These are phyloP conservation scores for Penicillium sp. DNA, from an alignment of 2,329 filamentous ascomycete species.

Conservation along the genomic window DNA sequence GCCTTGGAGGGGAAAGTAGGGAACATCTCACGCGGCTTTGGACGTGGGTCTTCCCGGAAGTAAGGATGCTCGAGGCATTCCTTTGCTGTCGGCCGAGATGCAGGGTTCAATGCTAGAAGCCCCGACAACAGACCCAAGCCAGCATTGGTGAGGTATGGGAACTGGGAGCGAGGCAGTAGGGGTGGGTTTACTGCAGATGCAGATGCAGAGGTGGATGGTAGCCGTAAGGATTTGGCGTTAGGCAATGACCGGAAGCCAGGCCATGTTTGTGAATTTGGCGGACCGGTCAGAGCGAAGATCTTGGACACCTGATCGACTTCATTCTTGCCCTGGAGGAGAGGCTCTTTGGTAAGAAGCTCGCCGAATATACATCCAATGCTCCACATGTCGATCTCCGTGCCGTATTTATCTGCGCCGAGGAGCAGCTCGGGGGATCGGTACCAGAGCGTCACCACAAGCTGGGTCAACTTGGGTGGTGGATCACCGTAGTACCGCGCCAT, in stretches of 20 bases:
- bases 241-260: constrained; percentile 83
- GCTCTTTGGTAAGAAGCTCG: constrained; percentile 81
- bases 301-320: constrained; percentile 87
- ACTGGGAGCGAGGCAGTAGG: constrained; percentile 68
- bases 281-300: constrained; percentile 87
- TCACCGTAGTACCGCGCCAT: constrained; percentile 90
- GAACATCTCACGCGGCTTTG: constrained; percentile 89
- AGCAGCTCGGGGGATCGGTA: constrained; percentile 91
- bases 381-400: constrained; percentile 85
- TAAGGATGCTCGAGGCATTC: constrained; percentile 79
- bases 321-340: constrained; percentile 83
- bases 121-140: constrained; percentile 69
- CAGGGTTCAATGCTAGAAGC: constrained; percentile 75
- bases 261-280: constrained; percentile 81
- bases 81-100: constrained; percentile 66
- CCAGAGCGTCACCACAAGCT: constrained; percentile 95
- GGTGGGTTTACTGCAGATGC: constrained; percentile 40
- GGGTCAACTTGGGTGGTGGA: constrained; percentile 76
- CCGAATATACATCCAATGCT: constrained; percentile 94
- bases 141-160: constrained; percentile 76
- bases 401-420: constrained; percentile 76
- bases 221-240: constrained; percentile 76
- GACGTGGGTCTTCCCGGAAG: constrained; percentile 84
- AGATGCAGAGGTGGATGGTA: constrained; percentile 53
- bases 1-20: constrained; percentile 96